These are phyloP conservation scores for Candida xiaguanensis DNA, from an alignment of 805 yeast genomes.

Conservation along the genomic window DNA sequence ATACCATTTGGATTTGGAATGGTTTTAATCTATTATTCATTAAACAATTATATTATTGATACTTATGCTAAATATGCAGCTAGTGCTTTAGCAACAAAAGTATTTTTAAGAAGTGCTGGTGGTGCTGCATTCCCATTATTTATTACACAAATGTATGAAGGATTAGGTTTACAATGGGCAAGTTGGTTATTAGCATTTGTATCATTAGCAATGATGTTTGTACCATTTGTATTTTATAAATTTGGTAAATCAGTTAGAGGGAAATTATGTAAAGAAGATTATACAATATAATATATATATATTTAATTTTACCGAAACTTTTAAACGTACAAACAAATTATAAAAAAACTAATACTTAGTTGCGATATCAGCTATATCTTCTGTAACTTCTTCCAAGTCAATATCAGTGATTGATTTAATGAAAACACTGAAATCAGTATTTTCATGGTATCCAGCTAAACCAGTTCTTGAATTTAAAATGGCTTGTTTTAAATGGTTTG, in stretches of 20 bases:
- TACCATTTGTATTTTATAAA: conserved; percentile 69
- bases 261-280: conserved; percentile 54
- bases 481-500: conserved; percentile 34
- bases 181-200: conserved; percentile 74
- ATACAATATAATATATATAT: conserved; percentile 1
- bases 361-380: conserved; percentile 38
- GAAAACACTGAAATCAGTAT: conserved; percentile 71
- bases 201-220: conserved; percentile 68
- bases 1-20: conserved; percentile 59
- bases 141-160: conserved; percentile 76
- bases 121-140: conserved; percentile 86
- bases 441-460: conserved; percentile 74
- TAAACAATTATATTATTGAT: conserved; percentile 83
- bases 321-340: background rate
- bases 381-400: conserved; percentile 45
- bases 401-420: conserved; percentile 50
- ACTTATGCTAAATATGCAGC: conserved; percentile 82
- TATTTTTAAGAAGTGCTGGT: conserved; percentile 74
- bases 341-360: conserved; percentile 1
- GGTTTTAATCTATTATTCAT: conserved; percentile 56
- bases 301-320: background rate
- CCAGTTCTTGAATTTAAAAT: conserved; percentile 30
- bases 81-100: conserved; percentile 77
- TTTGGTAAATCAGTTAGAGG: conserved; percentile 64
- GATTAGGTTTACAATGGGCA: conserved; percentile 76